A percentile compares a stretch with the other conserved stretches of the same genome.
Evolutionary conservation across 345 rosid genomes (phyloP).

Genomic region (Salix brachista): DNA sequence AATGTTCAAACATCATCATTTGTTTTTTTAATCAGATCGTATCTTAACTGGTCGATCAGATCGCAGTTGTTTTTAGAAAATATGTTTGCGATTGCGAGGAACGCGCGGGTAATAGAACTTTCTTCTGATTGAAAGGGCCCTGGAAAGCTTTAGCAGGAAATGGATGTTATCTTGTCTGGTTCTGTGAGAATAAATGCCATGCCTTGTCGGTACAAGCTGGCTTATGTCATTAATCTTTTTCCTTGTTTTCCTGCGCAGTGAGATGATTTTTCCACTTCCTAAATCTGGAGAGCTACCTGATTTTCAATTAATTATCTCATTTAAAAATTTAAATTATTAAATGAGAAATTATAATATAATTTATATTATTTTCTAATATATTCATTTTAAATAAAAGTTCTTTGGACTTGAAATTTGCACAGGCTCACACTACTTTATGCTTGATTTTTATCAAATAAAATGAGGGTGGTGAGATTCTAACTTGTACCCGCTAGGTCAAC

Average conservation of each 20-base stretch:
- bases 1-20: too few species aligned
- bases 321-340: too few species aligned
- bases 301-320: too few species aligned
- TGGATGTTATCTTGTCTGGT: neutral
- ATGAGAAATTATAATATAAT: rapidly evolving
- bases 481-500: too few species aligned
- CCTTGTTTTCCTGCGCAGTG: neutral
- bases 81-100: too few species aligned
- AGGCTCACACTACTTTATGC: rapidly evolving
- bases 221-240: neutral
- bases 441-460: too few species aligned
- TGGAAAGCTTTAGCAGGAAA: neutral
- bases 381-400: rapidly evolving
- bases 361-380: too few species aligned
- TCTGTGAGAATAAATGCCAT: conserved; percentile 1
- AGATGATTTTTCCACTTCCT: neutral
- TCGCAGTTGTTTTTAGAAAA: too few species aligned
- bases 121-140: neutral
- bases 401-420: rapidly evolving
- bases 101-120: too few species aligned
- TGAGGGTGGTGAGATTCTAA: too few species aligned
- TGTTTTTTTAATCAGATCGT: too few species aligned
- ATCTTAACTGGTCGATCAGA: too few species aligned
- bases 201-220: neutral
- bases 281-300: neutral